Evolutionary conservation across 148 eudicot species (phyloP), one percentile per base, ranked within the genome.

Genomic region (Cornus controversa): DNA sequence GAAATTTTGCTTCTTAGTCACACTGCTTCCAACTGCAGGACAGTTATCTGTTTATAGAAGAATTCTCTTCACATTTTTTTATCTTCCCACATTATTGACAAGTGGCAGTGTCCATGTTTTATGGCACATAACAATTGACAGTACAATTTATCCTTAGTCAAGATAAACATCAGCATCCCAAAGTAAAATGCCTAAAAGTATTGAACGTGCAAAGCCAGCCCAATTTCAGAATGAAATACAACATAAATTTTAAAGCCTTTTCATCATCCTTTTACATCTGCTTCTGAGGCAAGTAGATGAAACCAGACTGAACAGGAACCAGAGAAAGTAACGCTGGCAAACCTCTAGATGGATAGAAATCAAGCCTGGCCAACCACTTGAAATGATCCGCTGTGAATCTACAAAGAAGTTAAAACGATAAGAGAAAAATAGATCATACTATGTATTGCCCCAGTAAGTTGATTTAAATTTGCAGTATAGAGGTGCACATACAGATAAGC

Each of bases 321-420:
- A 78, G 66, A 67, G 80, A 42, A 79, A 76, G 50, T 57, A 24
- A n/a, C 23, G 75, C 70, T 29, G 37, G 75, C 80, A 72, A 81
- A 92, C 98, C 98, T 94, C 98, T 63, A 94, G 84, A 85, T 85
- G 93, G 73, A 94, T 82, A 40, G 85, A 89, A 73, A 79, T 85
- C 83, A 94, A 83, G 78, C 92, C 97, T 70, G 97, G 98, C 98
- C 97, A 94, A 75, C 98, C 91, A 78, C 79, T 78, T 78, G 93
- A 89, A 81, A 94, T 91, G 80, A 92, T 88, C 85, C 36, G 86
- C 79, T 88, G 97, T 45, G 98, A 81, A 84, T 86, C 98, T 94
- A 75, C 77, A 73, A 72, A 66, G 57, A 20, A 74, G 40, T 71
- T 42, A 62, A 65, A 62, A 14, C 23, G 57, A 75, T 40, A 77